Evolutionary conservation across 208 protist species (phyloP), one percentile per base, ranked within the genome.

Genomic region (Acanthamoeba healyi): DNA sequence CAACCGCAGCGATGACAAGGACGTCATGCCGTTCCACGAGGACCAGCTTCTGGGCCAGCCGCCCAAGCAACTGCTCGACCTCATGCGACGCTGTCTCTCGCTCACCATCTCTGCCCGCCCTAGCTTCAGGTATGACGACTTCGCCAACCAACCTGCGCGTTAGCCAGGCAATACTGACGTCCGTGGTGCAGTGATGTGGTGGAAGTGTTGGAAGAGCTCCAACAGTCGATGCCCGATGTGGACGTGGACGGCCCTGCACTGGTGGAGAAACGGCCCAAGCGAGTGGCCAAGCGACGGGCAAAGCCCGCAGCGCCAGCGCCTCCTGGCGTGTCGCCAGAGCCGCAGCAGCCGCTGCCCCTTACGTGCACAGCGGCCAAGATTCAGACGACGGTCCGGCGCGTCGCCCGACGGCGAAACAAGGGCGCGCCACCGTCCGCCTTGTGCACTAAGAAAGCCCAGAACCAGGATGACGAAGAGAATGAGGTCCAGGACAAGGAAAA

Each of bases 51-150:
- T 40, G 1, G 67, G 67, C 9, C 32, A 9, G 67, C 67, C 38
- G 38, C 67, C 67, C 29, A 34, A 40, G 67, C 32, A 32, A 22
- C 67, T 77, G 29, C 17, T 77, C 67, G 38, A 42, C 32, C 67
- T 77, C 0, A 44, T 77, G 67, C 14, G n/a, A 9, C 67, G 67
- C 1, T 77, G 67, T 38, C 67, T 77, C 5, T 77, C 67, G 67
- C 67, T 77, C 67, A 26, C 32, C 67, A 77, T 77, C 67, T 42
- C 32, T 22, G 34, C 67, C 42, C 67, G 67, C 12, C 67, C 67
- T 10, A 77, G 32, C 67, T 77, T 77, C n/a, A 34, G 61, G 61
- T 70, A 36, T n/a, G n/a, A n/a, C n/a, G n/a, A n/a, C n/a, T n/a
- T n/a, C n/a, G n/a, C n/a, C n/a, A n/a, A n/a, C n/a, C n/a, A n/a